Percentiles rank a stretch among this genome's conserved stretches.
These are phyloP conservation scores for Mayamaea pseudoterrestris DNA, from an alignment of 108 stramenopile genomes.

Conservation along the genomic window DNA sequence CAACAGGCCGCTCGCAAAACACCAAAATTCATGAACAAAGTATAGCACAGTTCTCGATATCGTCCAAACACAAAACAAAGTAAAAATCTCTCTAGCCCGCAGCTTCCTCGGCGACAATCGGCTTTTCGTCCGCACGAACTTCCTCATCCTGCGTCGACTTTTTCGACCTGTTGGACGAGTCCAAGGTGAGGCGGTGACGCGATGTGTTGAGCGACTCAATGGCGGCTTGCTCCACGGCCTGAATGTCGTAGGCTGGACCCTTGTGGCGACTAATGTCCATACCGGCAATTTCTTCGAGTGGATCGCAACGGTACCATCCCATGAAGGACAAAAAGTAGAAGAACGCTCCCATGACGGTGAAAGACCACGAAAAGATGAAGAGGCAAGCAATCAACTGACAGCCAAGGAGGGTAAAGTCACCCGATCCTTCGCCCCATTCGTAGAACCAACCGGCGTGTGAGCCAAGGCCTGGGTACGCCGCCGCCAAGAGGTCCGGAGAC, in stretches of 20 bases:
- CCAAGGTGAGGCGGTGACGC: no score
- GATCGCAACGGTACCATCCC: constrained; percentile 63
- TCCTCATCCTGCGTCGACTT: no score
- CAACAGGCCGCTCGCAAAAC: no score
- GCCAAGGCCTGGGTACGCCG: constrained; percentile 6
- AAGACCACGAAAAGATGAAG: constrained; percentile 64
- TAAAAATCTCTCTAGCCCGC: no score
- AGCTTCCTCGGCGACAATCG: no score
- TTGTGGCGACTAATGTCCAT: constrained; percentile 75
- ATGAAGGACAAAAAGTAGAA: constrained; percentile 37
- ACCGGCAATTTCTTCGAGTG: constrained; percentile 74
- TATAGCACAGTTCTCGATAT: no score
- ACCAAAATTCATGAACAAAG: no score
- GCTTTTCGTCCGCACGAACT: no score
- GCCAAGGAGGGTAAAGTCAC: constrained; percentile 37
- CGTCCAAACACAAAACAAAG: no score
- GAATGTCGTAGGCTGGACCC: constrained; percentile 64
- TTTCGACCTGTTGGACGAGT: no score
- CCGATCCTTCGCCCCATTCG: constrained; percentile 34
- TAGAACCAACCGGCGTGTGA: constrained; percentile 26
- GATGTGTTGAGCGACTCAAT: no score
- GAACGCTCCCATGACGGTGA: constrained; percentile 35
- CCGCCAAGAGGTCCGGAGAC: constrained; percentile 6
- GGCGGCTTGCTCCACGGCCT: no score
- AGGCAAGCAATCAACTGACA: constrained; percentile 35